A percentile compares a stretch with the other conserved stretches of the same genome.
These are phyloP conservation scores for Thelonectria discophora DNA, from an alignment of 2,329 filamentous ascomycete genomes.

Conservation along the genomic window DNA sequence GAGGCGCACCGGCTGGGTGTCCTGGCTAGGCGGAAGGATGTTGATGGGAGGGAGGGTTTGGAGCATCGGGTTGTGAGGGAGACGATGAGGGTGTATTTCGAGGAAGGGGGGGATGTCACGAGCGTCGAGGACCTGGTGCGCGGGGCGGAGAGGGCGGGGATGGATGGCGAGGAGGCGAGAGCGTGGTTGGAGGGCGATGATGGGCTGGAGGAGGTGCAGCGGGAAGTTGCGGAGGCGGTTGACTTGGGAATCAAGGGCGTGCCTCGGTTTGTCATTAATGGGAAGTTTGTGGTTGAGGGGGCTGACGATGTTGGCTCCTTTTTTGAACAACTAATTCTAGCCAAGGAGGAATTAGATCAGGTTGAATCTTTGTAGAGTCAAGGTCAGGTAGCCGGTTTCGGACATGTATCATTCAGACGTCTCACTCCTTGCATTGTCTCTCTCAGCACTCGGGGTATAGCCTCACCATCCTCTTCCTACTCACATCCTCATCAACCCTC, in stretches of 20 bases:
- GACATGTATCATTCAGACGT: background rate
- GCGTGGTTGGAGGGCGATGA: conserved; percentile 62
- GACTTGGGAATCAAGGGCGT: conserved; percentile 69
- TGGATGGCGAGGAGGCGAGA: conserved; percentile 61
- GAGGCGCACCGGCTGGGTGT: conserved; percentile 69
- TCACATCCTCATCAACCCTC: conserved; percentile 63
- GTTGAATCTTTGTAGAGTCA: too few species aligned
- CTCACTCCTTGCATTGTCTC: background rate
- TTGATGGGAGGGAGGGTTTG: conserved; percentile 45
- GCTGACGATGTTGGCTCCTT: conserved; percentile 77
- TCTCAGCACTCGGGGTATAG: conserved; percentile 33
- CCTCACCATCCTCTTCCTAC: conserved; percentile 12
- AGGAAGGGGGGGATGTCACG: conserved; percentile 71
- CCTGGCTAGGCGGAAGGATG: conserved; percentile 63
- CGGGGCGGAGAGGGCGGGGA: conserved; percentile 62
- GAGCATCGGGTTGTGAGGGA: conserved; percentile 69
- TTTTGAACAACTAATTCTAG: conserved; percentile 69
- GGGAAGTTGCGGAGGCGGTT: conserved; percentile 62
- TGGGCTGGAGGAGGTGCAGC: conserved; percentile 66
- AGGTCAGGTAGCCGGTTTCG: too few species aligned
- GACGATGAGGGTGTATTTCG: conserved; percentile 73
- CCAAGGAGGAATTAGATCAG: conserved; percentile 43
- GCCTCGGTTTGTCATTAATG: conserved; percentile 79
- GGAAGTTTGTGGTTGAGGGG: conserved; percentile 71
- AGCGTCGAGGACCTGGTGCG: conserved; percentile 60